Conservation (phyloP, 768 basidiomycete species). For the Albatrellus ellisii region DNA sequence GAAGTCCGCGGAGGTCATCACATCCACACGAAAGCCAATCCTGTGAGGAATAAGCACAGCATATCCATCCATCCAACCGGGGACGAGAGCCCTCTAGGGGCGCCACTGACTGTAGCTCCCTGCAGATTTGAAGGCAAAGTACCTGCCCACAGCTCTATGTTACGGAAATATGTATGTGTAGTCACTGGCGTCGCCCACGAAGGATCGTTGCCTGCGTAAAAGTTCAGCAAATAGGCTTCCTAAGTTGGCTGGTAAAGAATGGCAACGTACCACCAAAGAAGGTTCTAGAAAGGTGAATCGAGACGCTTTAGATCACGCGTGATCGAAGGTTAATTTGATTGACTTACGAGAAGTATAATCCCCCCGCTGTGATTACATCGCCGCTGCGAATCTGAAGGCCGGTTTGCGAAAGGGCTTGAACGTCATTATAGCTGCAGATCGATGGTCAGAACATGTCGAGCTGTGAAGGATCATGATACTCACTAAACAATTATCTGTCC, state of each 20-base stretch:
- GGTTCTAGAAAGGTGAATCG: slow-evolving; percentile 30
- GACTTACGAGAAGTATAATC: slow-evolving; percentile 58
- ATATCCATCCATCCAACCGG: background rate
- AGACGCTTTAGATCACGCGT: background rate
- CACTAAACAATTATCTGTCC: slow-evolving; percentile 62
- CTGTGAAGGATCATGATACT: slow-evolving; percentile 17
- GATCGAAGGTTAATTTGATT: background rate
- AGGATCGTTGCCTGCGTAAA: slow-evolving; percentile 38
- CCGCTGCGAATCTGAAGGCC: slow-evolving; percentile 52
- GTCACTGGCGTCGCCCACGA: slow-evolving; percentile 60
- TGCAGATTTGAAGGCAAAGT: slow-evolving; percentile 10
- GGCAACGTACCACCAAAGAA: slow-evolving; percentile 59
- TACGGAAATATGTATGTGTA: slow-evolving; percentile 66
- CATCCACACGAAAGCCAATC: background rate
- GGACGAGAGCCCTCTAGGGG: background rate
- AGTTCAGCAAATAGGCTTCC: slow-evolving; percentile 7
- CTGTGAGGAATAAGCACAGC: background rate
- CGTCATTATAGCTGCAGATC: slow-evolving; percentile 49
- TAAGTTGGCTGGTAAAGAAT: background rate
- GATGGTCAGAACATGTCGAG: background rate
- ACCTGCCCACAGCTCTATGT: slow-evolving; percentile 38
- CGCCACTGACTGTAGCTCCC: slow-evolving; percentile 4
- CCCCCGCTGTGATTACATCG: slow-evolving; percentile 40
- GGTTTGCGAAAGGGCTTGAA: slow-evolving; percentile 42
- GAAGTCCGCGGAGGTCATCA: no score